Evolutionary conservation across 108 stramenopile genomes (phyloP), one percentile per base, ranked within the genome.

Genomic region (Nitzschia putrida): DNA sequence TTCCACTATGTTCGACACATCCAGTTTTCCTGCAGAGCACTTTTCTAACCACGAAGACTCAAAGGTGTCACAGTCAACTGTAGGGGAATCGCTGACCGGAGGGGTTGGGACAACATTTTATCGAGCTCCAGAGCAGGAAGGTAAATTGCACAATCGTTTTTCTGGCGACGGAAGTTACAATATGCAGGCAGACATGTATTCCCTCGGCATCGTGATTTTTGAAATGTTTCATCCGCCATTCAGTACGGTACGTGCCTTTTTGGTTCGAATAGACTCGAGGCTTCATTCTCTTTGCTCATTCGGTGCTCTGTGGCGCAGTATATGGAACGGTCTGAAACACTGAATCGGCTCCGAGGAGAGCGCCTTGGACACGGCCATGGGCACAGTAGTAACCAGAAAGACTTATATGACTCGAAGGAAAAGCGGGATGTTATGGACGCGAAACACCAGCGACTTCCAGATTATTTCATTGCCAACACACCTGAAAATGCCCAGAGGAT

Each of bases 111-210:
- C 92, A 9, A 80, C 87, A 8, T 68, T 68, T 34, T 88, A 88
- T 57, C 68, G 82, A 42, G 87, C 90, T 9, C 90, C 90, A 18
- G 90, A 88, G 53, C 87, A 88, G 55, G 84, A 80, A 40, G 78
- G 74, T 12, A 25, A 42, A 1, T 26, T 54, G 37, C n/a, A n/a
- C n/a, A 40, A 56, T 26, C 61, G 23, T 57, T 60, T 53, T 20
- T 74, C 74, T 56, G 74, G 75, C 29, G 66, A 75, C 18, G 51
- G 61, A 38, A 43, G 38, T 3, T 93, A 93, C 50, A 85, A 79
- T 56, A 66, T 83, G n/a, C 80, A 89, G 53, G 89, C 87, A 2
- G 92, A 93, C 51, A 93, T 93, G n/a, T 93, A 86, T 64, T 82
- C 82, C 14, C 64, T 93, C 14, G 92, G 92, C 11, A 79, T 93